Base-by-base conservation (phyloP, 805 yeast species). In the Lipomyces starkeyi region DNA sequence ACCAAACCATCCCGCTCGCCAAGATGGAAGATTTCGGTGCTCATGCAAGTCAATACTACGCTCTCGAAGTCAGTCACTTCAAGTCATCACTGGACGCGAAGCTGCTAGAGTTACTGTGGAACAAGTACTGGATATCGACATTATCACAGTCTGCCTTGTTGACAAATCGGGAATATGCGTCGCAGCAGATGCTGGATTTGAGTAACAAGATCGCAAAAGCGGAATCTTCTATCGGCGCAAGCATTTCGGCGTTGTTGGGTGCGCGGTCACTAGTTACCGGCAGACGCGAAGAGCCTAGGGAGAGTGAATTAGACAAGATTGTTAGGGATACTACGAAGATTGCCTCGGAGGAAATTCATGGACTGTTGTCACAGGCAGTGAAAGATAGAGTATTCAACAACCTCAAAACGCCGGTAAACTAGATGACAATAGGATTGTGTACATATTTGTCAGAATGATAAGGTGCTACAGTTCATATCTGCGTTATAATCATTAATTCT, bases 31-130 rank as follows among this genome's bases (percentile, higher is more conserved):
- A 89, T 69, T 88, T 84, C 76, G 97, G 97, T 0, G 85, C 84
- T 54, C 93, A 91, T 75, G 83, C 91, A 0, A 85, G 86, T 58
- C 83, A 82, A 68, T 92, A 91, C 78, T 91, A 91, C 75, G 79
- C 90, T 1, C 79, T 91, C 32, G 85, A 86, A 43, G 83, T 91
- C 53, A 84, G 85, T 60, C 82, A 89, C 9, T 89, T 88, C 79
- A 80, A 84, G 66, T 85, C 84, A 60, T 76, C 80, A 0, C 71
- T 80, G 5, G 95, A 91, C 73, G 78, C 79, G 27, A 76, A 79
- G 54, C 74, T 88, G 25, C 73, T 87, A 27, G 78, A 81, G 54
- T 72, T 80, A 43, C 66, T 86, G 25, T 80, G 83, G 80, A 78
- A 78, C 65, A 81, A 83, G 67, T 83, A 80, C 71, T 85, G 87